These are phyloP conservation scores for Candida yuanshanica DNA, from an alignment of 805 yeast species.

Conservation along the genomic window DNA sequence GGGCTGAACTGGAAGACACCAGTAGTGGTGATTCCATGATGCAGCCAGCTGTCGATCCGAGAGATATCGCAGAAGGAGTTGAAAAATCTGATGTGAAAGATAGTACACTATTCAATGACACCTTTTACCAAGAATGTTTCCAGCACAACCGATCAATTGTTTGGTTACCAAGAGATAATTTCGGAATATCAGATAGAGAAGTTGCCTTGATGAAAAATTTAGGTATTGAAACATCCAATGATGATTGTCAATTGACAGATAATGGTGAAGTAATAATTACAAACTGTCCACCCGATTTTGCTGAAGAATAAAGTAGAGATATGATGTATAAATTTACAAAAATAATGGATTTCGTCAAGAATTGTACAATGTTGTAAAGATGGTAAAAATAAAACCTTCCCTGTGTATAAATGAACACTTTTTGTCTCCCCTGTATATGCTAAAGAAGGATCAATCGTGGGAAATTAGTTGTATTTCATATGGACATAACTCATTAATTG, in stretches of 20 bases:
- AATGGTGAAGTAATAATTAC: constrained; percentile 19
- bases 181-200: constrained; percentile 11
- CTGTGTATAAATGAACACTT: neutral
- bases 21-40: neutral
- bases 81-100: constrained; percentile 3
- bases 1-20: too few relatives aligned
- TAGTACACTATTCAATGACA: constrained; percentile 14
- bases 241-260: constrained; percentile 12
- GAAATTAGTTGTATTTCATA: too few relatives aligned
- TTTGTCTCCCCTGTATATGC: neutral
- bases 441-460: neutral
- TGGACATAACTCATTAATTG: too few relatives aligned
- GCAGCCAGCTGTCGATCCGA: neutral
- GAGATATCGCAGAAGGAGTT: neutral
- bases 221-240: constrained; percentile 20
- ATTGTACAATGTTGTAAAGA: neutral
- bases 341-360: neutral
- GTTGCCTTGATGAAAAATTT: constrained; percentile 14
- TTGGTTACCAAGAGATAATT: constrained; percentile 23
- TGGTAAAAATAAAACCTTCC: neutral
- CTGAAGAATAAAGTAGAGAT: constrained; percentile 2
- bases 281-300: constrained; percentile 21
- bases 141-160: constrained; percentile 13
- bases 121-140: constrained; percentile 22
- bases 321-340: neutral